Percentiles rank a stretch among this genome's conserved stretches.
Evolutionary conservation across 805 yeast species (phyloP).

Genomic region (Yarrowia sp.): DNA sequence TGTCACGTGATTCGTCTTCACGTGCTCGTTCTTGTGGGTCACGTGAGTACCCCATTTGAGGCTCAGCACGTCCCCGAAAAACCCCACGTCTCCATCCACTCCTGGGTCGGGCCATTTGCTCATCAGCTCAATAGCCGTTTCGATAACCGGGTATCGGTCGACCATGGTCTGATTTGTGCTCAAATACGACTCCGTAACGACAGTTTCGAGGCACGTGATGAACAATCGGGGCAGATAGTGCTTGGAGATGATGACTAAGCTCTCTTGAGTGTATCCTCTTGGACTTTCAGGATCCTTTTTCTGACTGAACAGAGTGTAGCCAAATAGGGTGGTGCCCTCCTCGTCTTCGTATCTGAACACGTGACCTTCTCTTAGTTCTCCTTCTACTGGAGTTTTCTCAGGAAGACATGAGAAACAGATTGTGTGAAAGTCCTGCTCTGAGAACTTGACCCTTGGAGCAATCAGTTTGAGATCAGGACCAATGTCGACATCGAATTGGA

Average conservation of each 20-base stretch:
- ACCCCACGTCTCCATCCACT: slow-evolving; percentile 30
- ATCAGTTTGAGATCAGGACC: slow-evolving; percentile 47
- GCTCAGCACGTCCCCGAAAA: slow-evolving; percentile 12
- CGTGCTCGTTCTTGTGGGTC: background rate
- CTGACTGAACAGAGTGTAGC: slow-evolving; percentile 44
- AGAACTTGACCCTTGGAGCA: slow-evolving; percentile 44
- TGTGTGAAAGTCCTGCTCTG: slow-evolving; percentile 45
- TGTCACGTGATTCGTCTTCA: slow-evolving; percentile 2
- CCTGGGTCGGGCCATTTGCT: slow-evolving; percentile 45
- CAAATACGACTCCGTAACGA: slow-evolving; percentile 39
- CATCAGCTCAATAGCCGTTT: slow-evolving; percentile 44
- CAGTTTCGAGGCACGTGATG: slow-evolving; percentile 41
- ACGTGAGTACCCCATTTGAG: slow-evolving; percentile 20
- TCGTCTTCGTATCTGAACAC: slow-evolving; percentile 40
- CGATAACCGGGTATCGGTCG: slow-evolving; percentile 43
- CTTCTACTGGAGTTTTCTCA: slow-evolving; percentile 42
- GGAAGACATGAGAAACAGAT: slow-evolving; percentile 47
- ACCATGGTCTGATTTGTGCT: slow-evolving; percentile 40
- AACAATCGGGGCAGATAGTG: slow-evolving; percentile 43
- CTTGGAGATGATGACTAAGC: slow-evolving; percentile 44
- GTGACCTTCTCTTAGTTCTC: slow-evolving; percentile 36
- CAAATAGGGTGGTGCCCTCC: slow-evolving; percentile 40
- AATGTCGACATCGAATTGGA: slow-evolving; percentile 45
- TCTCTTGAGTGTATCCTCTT: slow-evolving; percentile 46
- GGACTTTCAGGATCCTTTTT: slow-evolving; percentile 39